Conservation (phyloP, 148 eudicot species). For the Fagopyrum tataricum region DNA sequence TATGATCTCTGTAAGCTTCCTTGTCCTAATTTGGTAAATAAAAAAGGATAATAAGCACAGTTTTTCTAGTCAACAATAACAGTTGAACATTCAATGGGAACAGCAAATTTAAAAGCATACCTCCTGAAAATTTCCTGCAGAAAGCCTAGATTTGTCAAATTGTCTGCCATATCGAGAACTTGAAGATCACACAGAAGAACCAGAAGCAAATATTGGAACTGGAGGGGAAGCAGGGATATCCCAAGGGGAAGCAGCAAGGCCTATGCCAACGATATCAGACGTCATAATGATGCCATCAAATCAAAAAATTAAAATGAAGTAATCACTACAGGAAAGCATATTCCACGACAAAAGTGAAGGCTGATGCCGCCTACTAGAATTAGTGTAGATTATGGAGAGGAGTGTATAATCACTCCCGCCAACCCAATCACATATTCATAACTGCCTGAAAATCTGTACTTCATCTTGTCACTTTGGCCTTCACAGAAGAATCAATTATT, state of each 20-base stretch:
- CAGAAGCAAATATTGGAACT: conserved; percentile 86
- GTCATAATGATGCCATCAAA: neutral
- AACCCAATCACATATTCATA: conserved; percentile 67
- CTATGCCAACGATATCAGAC: conserved; percentile 33
- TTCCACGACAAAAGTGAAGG: conserved; percentile 36
- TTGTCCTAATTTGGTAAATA: conserved; percentile 37
- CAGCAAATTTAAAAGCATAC: conserved; percentile 23
- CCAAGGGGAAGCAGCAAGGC: conserved; percentile 78
- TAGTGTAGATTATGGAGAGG: conserved; percentile 47
- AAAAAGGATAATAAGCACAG: conserved; percentile 5
- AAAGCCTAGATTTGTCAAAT: conserved; percentile 31
- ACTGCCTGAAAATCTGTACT: conserved; percentile 41
- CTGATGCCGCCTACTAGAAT: conserved; percentile 48
- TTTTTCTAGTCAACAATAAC: neutral
- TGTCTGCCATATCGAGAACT: conserved; percentile 56
- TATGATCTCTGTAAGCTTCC: conserved; percentile 29
- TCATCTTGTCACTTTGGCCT: neutral
- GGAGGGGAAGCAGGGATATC: conserved; percentile 81
- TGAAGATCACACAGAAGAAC: conserved; percentile 63
- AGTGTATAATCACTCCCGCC: conserved; percentile 93
- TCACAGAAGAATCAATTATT: neutral
- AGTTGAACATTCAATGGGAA: neutral
- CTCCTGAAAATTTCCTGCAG: conserved; percentile 39
- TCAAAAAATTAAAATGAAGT: neutral
- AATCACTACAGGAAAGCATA: neutral